A percentile compares a stretch with the other conserved stretches of the same genome.
Conservation (phyloP, 306 rosid genomes). For the Rosa multiflora region DNA sequence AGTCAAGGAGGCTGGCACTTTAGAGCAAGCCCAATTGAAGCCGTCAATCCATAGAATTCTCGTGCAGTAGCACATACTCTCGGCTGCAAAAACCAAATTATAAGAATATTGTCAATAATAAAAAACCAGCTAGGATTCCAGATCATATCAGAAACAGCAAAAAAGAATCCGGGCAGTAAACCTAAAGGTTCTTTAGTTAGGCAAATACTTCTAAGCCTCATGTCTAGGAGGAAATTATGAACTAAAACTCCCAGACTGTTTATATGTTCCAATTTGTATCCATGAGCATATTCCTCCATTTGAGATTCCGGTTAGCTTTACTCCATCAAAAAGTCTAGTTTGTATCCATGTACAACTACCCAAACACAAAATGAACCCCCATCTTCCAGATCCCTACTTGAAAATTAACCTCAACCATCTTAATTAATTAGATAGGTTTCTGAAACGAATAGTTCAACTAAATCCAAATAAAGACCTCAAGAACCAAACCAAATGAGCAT, state of each 20-base stretch:
- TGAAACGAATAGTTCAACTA: neutral
- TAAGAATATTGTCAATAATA: neutral
- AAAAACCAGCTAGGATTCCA: neutral
- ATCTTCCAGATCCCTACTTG: neutral
- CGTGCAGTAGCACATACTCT: conserved; percentile 89
- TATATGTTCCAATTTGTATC: neutral
- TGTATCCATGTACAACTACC: neutral
- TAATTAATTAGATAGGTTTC: neutral
- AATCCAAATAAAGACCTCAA: neutral
- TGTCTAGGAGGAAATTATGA: neutral
- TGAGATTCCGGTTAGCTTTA: neutral
- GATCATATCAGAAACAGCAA: neutral
- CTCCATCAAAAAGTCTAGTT: neutral
- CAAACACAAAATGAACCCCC: neutral
- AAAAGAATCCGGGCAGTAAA: neutral
- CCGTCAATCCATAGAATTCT: conserved; percentile 59
- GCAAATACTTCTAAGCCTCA: neutral
- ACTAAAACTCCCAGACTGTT: neutral
- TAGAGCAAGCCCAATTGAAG: neutral
- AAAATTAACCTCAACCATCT: neutral
- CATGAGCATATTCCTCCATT: neutral
- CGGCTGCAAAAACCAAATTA: conserved; percentile 64
- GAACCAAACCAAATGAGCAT: neutral
- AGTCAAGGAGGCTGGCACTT: conserved; percentile 3
- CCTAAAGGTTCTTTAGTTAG: neutral